Percentiles rank a stretch among this genome's conserved stretches.
Evolutionary conservation across 441 rosid species (phyloP).

Genomic region (Viola pubescens): DNA sequence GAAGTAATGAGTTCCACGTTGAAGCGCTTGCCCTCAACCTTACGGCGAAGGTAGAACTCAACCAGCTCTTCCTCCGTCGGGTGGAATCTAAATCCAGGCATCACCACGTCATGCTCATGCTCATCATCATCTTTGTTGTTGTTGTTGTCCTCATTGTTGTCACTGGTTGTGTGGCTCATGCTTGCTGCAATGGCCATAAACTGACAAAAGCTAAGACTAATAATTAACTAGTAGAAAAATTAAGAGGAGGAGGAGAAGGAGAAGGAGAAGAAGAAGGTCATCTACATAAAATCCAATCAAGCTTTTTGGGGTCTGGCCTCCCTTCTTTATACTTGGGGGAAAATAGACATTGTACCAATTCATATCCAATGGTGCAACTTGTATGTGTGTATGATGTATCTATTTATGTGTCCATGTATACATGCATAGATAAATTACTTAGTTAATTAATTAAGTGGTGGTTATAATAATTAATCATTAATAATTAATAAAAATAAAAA

Average conservation of each 20-base stretch:
- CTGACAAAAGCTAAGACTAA: neutral
- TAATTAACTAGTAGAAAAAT: neutral
- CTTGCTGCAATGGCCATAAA: slow-evolving; percentile 66
- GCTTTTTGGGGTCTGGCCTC: no score
- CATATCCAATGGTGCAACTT: no score
- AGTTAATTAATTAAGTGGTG: no score
- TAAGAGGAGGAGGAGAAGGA: neutral
- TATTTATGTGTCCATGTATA: no score
- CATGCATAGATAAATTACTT: no score
- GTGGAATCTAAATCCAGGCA: slow-evolving; percentile 98
- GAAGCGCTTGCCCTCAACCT: slow-evolving; percentile 99
- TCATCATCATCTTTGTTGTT: slow-evolving; percentile 34
- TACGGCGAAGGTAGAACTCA: slow-evolving; percentile 99
- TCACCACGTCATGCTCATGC: slow-evolving; percentile 91
- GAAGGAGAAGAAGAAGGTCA: no score
- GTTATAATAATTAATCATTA: no score
- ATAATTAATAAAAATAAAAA: no score
- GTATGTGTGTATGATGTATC: no score
- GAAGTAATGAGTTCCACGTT: slow-evolving; percentile 95
- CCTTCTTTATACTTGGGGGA: no score
- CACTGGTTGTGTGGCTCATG: slow-evolving; percentile 33
- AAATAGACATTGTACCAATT: no score
- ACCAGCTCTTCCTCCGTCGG: slow-evolving; percentile 98
- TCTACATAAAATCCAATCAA: no score
- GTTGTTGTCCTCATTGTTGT: slow-evolving; percentile 17